These are phyloP conservation scores for Suhomyces ambrosiae DNA, from an alignment of 1,139 yeast species.

Conservation along the genomic window DNA sequence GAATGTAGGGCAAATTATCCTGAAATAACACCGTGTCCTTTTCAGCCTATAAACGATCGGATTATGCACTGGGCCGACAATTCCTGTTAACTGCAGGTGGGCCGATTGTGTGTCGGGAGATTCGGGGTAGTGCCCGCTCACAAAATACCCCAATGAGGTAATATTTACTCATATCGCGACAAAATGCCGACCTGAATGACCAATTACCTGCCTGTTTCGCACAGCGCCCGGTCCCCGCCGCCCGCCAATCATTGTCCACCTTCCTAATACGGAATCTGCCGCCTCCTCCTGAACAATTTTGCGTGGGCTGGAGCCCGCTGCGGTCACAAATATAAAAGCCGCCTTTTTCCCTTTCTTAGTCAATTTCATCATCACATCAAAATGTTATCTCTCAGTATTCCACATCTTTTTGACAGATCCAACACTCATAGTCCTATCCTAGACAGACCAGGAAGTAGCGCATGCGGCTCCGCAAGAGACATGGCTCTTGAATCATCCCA, in stretches of 20 bases:
- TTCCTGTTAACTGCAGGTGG: not conserved
- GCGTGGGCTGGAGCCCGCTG: not conserved
- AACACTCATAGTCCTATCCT: slow-evolving; percentile 4
- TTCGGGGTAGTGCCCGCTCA: not conserved
- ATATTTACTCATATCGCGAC: not conserved
- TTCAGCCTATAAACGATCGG: no score
- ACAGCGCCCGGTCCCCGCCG: not conserved
- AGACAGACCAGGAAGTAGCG: slow-evolving; percentile 4
- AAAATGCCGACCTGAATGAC: not conserved
- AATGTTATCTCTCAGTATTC: slow-evolving; percentile 13
- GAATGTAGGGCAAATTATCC: no score
- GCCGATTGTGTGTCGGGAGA: not conserved
- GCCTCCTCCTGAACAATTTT: not conserved
- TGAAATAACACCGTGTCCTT: no score
- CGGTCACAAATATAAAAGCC: slow-evolving; percentile 10
- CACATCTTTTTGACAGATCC: slow-evolving; percentile 10
- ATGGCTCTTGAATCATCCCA: not conserved
- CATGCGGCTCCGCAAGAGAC: slow-evolving; percentile 2
- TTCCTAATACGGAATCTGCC: slow-evolving; percentile 1
- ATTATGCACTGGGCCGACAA: not conserved
- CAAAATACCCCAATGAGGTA: not conserved
- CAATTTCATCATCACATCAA: not conserved
- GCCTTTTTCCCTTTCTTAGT: slow-evolving; percentile 1
- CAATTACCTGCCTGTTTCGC: not conserved
- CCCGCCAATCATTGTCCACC: not conserved